These are phyloP conservation scores for Saussurea involucrata DNA, from an alignment of 129 eudicot species.

Conservation along the genomic window DNA sequence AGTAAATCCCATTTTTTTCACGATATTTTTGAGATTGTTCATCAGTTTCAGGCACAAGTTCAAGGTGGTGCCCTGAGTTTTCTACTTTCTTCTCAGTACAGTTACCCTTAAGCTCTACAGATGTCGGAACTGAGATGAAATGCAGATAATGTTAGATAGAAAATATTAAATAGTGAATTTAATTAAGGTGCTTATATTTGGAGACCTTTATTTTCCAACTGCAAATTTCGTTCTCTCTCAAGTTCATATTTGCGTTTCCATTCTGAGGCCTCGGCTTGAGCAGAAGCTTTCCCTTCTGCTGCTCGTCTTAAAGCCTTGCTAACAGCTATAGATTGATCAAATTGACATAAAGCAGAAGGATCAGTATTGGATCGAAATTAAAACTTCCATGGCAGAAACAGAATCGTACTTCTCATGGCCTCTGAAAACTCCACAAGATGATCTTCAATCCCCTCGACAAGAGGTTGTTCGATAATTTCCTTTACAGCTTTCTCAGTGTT, in stretches of 20 bases:
- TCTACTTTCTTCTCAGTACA: constrained; percentile 30
- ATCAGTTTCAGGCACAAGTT: constrained; percentile 15
- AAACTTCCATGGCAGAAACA: not conserved
- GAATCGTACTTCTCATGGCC: constrained; percentile 79
- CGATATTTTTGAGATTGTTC: constrained; percentile 35
- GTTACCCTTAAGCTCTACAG: constrained; percentile 36
- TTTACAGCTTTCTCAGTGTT: constrained; percentile 73
- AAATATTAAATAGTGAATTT: not conserved
- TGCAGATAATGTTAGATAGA: not conserved
- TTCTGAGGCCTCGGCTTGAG: constrained; percentile 93
- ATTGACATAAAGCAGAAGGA: constrained; percentile 2
- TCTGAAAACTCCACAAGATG: constrained; percentile 92
- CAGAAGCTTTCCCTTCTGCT: constrained; percentile 96
- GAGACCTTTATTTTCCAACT: constrained; percentile 76
- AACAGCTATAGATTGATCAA: constrained; percentile 54
- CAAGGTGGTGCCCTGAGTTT: constrained; percentile 30
- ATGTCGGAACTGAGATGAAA: constrained; percentile 34
- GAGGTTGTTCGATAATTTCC: constrained; percentile 66
- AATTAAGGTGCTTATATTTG: not conserved
- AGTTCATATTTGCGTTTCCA: constrained; percentile 97
- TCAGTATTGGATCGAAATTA: not conserved
- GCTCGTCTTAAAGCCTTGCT: constrained; percentile 76
- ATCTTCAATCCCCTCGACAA: constrained; percentile 74
- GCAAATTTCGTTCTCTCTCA: constrained; percentile 62
- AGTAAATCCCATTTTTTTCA: constrained; percentile 68